Evolutionary conservation across 768 basidiomycete species (phyloP), one percentile per base, ranked within the genome.

Genomic region (Boletellus ananiceps): DNA sequence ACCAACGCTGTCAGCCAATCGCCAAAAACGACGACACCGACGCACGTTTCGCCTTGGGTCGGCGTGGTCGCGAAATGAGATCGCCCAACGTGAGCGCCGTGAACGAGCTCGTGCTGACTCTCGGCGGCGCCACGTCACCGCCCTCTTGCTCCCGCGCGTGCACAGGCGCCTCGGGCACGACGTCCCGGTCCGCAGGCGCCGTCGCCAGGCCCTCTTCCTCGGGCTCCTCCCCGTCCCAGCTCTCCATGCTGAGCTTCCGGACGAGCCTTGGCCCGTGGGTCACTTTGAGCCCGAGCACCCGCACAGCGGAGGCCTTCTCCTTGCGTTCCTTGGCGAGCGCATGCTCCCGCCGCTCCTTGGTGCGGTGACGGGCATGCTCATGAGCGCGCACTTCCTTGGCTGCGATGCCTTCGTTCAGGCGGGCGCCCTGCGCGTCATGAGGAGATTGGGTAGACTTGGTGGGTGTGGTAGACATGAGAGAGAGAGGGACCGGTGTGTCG

Each of bases 321-420:
- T 69, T 67, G 51, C 65, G 65, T 49, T 65, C 56, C 65, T 54
- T 65, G 8, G 57, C 52, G 5, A 65, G 63, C 12, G 58, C 55
- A 8, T 69, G 61, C 51, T 63, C 67, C 43, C 46, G 67, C 23
- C 65, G 64, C 48, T 66, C 64, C 52, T 67, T 68, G 46, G 49
- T 56, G 19, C 58, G 66, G 29, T 67, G 66, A 49, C 68, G 66
- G 8, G 66, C 67, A 27, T 64, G 68, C 55, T 68, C 66, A 12
- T 54, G 58, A 18, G 66, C 68, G 14, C 66, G 67, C 34, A 59
- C 58, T 44, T 69, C 67, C 46, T 68, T 68, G 31, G 57, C 41
- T 23, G 6, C 46, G 2, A 44, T 9, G 23, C 50, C 52, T 44
- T 57, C 62, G 35, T 56, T 57, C 43, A 60, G 16, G 40, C 54